Base-by-base conservation (phyloP, 2,329 filamentous ascomycete species). In the Penicillium italicum region DNA sequence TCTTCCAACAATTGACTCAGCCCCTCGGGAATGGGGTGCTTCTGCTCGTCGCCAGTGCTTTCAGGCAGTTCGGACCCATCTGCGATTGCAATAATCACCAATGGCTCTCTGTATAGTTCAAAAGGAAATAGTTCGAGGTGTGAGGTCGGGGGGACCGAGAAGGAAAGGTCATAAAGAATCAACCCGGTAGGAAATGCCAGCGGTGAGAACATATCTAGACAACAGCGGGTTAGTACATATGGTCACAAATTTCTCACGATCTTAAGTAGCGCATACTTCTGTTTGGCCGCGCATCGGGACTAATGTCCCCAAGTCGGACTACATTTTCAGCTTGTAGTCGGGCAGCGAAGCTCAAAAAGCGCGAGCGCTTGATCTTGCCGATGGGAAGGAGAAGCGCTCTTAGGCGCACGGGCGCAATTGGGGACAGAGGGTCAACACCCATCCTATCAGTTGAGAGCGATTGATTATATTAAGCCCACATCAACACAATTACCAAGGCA, bases 321-420 rank as follows among this genome's bases (percentile, higher is more conserved):
- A 92, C 84, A 82, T 89, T 86, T 74, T 96, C 89, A 62, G 83
- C 79, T 69, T 89, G 86, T 58, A 99, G 80, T 66, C 90, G 84
- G 60, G 88, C 83, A 62, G 93, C 82, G 72, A 96, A 96, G 62
- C 82, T 80, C 65, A 86, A 76, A 74, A 97, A 97, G 57, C 89
- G 85, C 50, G 88, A 86, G 58, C 87, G 85, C 72, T 87, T 92
- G 72, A 97, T 94, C 70, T 85, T 87, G 50, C 93, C 93, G 63
- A 96, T 81, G 52, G 94, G 94, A 59, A 97, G 80, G 57, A 96
- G 83, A 66, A 97, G 84, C 60, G 88, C 90, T 78, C 90, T 89
- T 71, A 97, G 85, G 82, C 90, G 89, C 78, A 91, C 93, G 72
- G 91, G 91, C 75, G 92, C 89, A 79, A 92, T 86, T 75, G 93